phyloP scores from a whole-genome alignment of 2,329 filamentous ascomycete genomes.

The Hortaea sp. region DNA sequence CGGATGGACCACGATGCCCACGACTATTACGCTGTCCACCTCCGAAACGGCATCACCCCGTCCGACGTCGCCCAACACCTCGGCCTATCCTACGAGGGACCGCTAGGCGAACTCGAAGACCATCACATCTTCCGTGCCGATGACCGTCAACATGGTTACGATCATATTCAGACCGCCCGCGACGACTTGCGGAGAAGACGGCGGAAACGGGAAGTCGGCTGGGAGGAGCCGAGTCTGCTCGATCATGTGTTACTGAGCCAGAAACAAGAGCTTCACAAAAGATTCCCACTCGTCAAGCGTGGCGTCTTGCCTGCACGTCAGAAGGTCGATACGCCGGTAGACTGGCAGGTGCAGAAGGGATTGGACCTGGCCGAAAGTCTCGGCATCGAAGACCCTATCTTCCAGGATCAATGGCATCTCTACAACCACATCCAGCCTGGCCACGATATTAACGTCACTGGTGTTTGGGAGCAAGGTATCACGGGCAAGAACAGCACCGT shows the following conservation, averaged over 20 bases:
- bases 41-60: constrained; percentile 57
- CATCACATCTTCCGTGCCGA: constrained; percentile 80
- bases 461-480: constrained; percentile 79
- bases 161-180: constrained; percentile 38
- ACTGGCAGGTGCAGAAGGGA: constrained; percentile 45
- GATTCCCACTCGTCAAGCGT: constrained; percentile 49
- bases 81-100: constrained; percentile 70
- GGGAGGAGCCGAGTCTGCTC: constrained; percentile 45
- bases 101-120: constrained; percentile 63
- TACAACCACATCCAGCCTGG: constrained; percentile 71
- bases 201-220: constrained; percentile 49
- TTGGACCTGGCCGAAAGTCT: constrained; percentile 53
- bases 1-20: constrained; percentile 52
- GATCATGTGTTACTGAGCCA: constrained; percentile 68
- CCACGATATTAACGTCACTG: constrained; percentile 94
- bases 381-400: constrained; percentile 81
- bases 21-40: constrained; percentile 89
- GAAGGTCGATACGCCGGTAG: constrained; percentile 3
- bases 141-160: constrained; percentile 44
- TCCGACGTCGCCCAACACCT: constrained; percentile 60
- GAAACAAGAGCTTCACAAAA: constrained; percentile 60
- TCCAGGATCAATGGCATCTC: constrained; percentile 90
- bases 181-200: constrained; percentile 47
- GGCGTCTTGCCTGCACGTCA: constrained; percentile 21
- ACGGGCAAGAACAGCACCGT: constrained; percentile 84